These are phyloP conservation scores for Mycena sp. DNA, from an alignment of 1,284 basidiomycete genomes.

Conservation along the genomic window DNA sequence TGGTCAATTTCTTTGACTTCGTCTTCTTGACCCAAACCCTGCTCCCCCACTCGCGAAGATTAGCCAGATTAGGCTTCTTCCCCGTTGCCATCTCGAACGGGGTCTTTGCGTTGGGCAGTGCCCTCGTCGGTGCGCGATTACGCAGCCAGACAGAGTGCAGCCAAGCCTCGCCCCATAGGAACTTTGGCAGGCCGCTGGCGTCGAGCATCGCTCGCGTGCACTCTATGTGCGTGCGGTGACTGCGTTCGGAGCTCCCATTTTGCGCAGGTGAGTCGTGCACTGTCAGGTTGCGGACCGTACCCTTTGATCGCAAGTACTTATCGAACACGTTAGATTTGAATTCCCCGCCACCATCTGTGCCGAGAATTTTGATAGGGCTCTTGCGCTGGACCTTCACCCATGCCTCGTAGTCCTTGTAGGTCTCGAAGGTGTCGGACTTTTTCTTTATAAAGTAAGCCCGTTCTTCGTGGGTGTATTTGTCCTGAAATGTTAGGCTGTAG, in stretches of 20 bases:
- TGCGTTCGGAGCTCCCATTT: slow-evolving; percentile 37
- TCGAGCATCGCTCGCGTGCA: slow-evolving; percentile 1
- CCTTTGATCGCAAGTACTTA: slow-evolving; percentile 25
- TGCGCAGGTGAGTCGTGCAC: slow-evolving; percentile 42
- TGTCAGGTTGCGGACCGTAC: slow-evolving; percentile 37
- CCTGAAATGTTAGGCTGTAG: neutral
- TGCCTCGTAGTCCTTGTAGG: neutral
- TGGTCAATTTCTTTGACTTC: neutral
- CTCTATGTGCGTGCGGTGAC: slow-evolving; percentile 1
- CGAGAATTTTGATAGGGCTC: slow-evolving; percentile 28
- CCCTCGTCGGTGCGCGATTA: slow-evolving; percentile 6
- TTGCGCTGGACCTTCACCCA: neutral
- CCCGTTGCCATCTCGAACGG: slow-evolving; percentile 31
- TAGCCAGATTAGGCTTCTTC: slow-evolving; percentile 28
- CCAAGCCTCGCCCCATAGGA: slow-evolving; percentile 13
- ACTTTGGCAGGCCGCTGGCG: neutral
- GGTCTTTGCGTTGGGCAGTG: neutral
- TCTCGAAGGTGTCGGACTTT: neutral
- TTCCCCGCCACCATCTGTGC: slow-evolving; percentile 39
- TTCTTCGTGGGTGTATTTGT: slow-evolving; percentile 21
- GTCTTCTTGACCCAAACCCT: slow-evolving; percentile 1
- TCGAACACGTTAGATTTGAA: slow-evolving; percentile 33
- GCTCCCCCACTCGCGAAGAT: slow-evolving; percentile 31
- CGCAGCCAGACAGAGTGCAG: slow-evolving; percentile 8
- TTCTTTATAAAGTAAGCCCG: neutral